Percentiles rank a stretch among this genome's conserved stretches.
Conservation (phyloP, 2,329 filamentous ascomycete genomes). For the Trichophyton mentagrophytes region DNA sequence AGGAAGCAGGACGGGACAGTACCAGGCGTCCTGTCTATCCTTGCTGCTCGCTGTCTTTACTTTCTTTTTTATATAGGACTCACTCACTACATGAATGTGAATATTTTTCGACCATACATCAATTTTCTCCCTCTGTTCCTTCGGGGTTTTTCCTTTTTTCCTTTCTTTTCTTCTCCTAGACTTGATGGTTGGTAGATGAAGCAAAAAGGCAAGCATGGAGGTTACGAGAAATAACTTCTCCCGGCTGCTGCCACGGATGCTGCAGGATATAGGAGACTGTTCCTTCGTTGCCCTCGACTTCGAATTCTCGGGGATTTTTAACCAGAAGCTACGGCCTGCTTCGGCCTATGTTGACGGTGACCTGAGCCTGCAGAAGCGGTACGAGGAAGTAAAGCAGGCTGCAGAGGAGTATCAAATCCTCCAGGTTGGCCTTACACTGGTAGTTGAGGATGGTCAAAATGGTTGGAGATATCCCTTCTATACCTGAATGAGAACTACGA, state of each 20-base stretch:
- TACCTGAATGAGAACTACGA: no score
- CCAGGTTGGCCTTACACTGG: constrained; percentile 54
- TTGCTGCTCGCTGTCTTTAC: neutral
- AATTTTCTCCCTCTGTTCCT: neutral
- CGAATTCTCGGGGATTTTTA: constrained; percentile 52
- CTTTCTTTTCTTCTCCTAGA: neutral
- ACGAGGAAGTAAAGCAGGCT: constrained; percentile 46
- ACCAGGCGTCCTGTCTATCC: neutral
- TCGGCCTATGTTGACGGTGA: constrained; percentile 28
- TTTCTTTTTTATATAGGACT: neutral
- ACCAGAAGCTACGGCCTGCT: constrained; percentile 22
- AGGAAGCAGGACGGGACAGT: neutral
- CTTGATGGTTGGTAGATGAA: neutral
- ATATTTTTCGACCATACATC: neutral
- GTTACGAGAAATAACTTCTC: constrained; percentile 40
- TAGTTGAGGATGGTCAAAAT: constrained; percentile 42
- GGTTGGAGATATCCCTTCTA: constrained; percentile 25
- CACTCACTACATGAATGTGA: neutral
- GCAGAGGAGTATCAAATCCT: constrained; percentile 52
- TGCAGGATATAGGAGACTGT: constrained; percentile 46
- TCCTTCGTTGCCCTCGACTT: constrained; percentile 53
- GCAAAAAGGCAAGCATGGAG: constrained; percentile 38
- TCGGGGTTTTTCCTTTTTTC: neutral
- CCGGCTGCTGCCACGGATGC: constrained; percentile 41
- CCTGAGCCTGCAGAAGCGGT: constrained; percentile 47